Evolutionary conservation across 805 yeast genomes (phyloP), one percentile per base, ranked within the genome.

Genomic region (Kluyveromyces aestuarii): DNA sequence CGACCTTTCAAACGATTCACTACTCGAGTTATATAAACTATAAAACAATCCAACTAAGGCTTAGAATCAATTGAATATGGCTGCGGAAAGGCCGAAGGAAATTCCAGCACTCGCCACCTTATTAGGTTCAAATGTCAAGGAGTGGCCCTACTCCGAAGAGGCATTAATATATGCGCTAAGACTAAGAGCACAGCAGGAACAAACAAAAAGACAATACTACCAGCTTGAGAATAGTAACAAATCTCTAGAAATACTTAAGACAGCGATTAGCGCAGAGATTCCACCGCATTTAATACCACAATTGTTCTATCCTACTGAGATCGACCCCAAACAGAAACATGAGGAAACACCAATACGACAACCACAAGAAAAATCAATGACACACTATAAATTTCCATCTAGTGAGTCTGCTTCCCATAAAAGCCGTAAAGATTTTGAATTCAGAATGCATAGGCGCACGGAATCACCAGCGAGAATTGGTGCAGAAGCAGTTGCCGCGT

Each of bases 201-300:
- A 76, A 41, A 84, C 96, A 1, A 84, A 83, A 54, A 96, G 89
- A 62, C 93, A 84, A 55, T 82, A 72, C 55, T 83, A 84, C 61
- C 76, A 74, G 47, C 68, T 82, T 18, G 96, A 89, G 60, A 68
- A 75, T 39, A 71, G 83, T 25, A 74, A 75, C 40, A 74, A 76
- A 48, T 75, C 84, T 19, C 66, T 84, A 33, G 82, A 82, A 46
- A 70, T 89, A 17, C 58, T 90, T 45, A 78, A 78, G 50, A 68
- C 72, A 13, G 90, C 95, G 0, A 58, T 77, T 6, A 69, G 68
- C 21, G 75, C 81, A 13, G 81, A 82, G 16, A 69, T 89, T 2
- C 93, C 96, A 0, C 70, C 81, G 1, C 64, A 74, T 44, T 61
- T 82, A 52, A 80, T 89, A 13, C 84, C 93, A 0, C 55, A 71